These are phyloP conservation scores for Rhodotorula paludigena DNA, from an alignment of 768 basidiomycete species.

Conservation along the genomic window DNA sequence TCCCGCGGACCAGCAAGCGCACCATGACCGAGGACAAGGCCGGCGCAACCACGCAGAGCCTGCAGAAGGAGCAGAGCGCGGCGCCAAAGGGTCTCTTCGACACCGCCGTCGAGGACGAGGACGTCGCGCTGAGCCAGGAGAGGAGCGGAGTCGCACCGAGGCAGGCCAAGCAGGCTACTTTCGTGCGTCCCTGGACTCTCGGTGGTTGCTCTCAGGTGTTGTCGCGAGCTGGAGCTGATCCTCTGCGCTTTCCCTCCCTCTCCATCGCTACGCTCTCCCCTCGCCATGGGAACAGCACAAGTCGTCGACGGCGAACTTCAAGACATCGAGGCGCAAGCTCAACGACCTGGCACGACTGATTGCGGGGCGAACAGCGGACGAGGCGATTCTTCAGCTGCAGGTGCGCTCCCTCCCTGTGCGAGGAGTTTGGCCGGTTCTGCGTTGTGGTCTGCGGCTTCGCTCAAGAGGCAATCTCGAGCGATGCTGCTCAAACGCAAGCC, in stretches of 20 bases:
- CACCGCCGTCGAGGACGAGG: constrained; percentile 17
- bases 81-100: constrained; percentile 27
- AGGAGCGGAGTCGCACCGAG: neutral
- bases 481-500: too few relatives aligned
- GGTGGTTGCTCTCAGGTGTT: too few relatives aligned
- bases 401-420: constrained; percentile 50
- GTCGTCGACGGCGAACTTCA: constrained; percentile 86
- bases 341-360: constrained; percentile 81
- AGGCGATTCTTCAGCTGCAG: constrained; percentile 92
- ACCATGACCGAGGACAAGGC: neutral
- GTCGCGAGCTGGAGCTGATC: neutral
- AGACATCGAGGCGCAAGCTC: constrained; percentile 81
- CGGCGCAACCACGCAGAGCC: neutral
- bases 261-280: neutral
- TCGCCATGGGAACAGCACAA: constrained; percentile 70
- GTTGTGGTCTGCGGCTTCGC: neutral
- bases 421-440: too few relatives aligned
- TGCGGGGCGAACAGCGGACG: constrained; percentile 83
- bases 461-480: neutral
- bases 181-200: constrained; percentile 10
- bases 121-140: constrained; percentile 12
- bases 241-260: neutral
- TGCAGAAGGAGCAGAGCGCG: neutral
- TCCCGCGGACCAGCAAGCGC: constrained; percentile 5
- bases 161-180: constrained; percentile 16